Percentiles rank a stretch among this genome's conserved stretches.
Evolutionary conservation across 148 eudicot species (phyloP).

Genomic region (Polygonum maritimum): DNA sequence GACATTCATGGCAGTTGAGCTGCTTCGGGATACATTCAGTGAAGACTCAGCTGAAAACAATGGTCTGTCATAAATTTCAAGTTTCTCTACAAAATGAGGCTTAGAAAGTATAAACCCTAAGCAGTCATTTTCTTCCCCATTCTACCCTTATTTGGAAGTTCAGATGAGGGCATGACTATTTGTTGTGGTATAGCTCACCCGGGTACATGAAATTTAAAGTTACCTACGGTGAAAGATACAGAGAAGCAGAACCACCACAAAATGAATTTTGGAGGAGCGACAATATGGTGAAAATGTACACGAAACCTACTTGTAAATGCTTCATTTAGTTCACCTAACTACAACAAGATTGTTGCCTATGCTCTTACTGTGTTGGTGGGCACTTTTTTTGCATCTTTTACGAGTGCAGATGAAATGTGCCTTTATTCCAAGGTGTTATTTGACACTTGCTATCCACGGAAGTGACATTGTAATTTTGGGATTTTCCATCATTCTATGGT

Average conservation of each 20-base stretch:
- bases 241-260: background rate
- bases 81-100: background rate
- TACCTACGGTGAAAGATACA: background rate
- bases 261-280: background rate
- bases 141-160: background rate
- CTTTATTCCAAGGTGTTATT: too few relatives aligned
- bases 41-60: background rate
- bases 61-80: background rate
- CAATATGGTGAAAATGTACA: background rate
- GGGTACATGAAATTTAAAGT: background rate
- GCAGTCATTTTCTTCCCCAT: background rate
- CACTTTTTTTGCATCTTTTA: too few relatives aligned
- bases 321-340: background rate
- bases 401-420: too few relatives aligned
- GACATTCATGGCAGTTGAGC: constrained; percentile 91
- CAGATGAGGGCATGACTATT: background rate
- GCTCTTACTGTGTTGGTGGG: too few relatives aligned
- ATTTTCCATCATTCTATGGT: too few relatives aligned
- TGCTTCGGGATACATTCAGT: constrained; percentile 61
- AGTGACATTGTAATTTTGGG: too few relatives aligned
- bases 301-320: constrained; percentile 1
- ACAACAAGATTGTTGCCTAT: background rate
- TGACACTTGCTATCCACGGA: too few relatives aligned
- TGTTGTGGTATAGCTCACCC: background rate
- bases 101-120: background rate